Evolutionary conservation across 1,139 yeast genomes (phyloP).

Genomic region (Kodamaea ohmeri): DNA sequence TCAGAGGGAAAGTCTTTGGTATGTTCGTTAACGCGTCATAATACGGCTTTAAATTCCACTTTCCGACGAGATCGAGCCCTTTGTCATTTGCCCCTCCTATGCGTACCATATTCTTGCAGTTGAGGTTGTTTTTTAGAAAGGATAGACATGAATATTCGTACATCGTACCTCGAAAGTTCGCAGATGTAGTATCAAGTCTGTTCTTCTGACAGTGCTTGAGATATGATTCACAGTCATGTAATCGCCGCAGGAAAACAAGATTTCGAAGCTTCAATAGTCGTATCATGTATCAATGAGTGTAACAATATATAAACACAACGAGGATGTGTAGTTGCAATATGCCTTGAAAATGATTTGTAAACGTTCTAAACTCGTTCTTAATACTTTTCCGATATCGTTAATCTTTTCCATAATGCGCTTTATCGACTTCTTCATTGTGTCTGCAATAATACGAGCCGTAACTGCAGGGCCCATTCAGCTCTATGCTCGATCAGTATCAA

Average conservation of each 20-base stretch:
- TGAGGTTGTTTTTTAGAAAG: constrained; percentile 40
- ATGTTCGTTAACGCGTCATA: constrained; percentile 14
- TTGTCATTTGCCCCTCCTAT: constrained; percentile 71
- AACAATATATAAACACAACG: too few species aligned
- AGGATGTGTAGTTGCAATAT: too few species aligned
- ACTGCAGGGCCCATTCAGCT: constrained; percentile 10
- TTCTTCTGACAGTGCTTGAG: constrained; percentile 28
- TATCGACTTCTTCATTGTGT: not conserved
- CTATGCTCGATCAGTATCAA: constrained; percentile 3
- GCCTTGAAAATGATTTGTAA: too few species aligned
- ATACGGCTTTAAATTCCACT: constrained; percentile 49
- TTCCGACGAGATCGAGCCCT: constrained; percentile 68
- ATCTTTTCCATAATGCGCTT: constrained; percentile 1
- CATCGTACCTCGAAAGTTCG: constrained; percentile 65
- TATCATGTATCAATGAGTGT: too few species aligned
- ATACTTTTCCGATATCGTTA: too few species aligned
- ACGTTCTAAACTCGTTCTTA: too few species aligned
- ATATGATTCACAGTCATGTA: constrained; percentile 28
- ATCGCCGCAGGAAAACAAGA: constrained; percentile 1
- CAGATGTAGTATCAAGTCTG: constrained; percentile 28
- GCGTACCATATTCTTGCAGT: constrained; percentile 39
- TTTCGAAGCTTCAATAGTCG: too few species aligned
- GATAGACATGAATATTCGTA: constrained; percentile 60
- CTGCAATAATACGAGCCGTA: not conserved
- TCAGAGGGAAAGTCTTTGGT: not conserved